Base-by-base conservation (phyloP, 2,329 filamentous ascomycete species). In the Nothomitra cinnamomea region DNA sequence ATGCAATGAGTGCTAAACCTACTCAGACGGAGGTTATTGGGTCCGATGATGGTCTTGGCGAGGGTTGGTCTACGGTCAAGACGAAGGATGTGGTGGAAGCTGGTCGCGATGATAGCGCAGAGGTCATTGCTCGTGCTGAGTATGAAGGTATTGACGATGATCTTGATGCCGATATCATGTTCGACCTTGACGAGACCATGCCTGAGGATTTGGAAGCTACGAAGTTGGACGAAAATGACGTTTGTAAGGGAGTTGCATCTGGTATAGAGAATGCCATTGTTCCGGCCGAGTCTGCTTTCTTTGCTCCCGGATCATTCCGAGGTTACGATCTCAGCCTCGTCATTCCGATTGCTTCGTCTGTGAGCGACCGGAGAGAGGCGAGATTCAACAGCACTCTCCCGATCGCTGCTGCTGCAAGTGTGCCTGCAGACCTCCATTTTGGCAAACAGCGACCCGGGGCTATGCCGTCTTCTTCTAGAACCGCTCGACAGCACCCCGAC, bases 141-240 rank as follows among this genome's bases (percentile, higher is more conserved):
- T 22, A 52, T 28, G 32, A 41, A 25, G 50, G 21, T 4, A 8
- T 35, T 12, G 36, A 52, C 15, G 50, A 52, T 3, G 50, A 52
- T 21, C 24, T 3, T 17, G 50, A 40, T 32, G 50, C 32, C n/a
- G 50, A 21, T 2, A 17, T n/a, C 2, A 15, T 52, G 32, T 52
- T 52, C n/a, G 50, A 52, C 17, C 24, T 52, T 5, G 50, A 52
- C 10, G 50, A 52, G 50, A 52, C 50, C 12, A 25, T 43, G 19
- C 32, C 50, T 5, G 50, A 52, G n/a, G 5, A 36, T n/a, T 35
- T 28, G 2, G 45, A 52, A 41, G 21, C 15, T n/a, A 17, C 2
- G 21, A 12, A 25, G n/a, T 22, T 5, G 19, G 36, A 25, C n/a
- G 50, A 25, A 24, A 24, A 24, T 2, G 50, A 19, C 12, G 21